Evolutionary conservation across 495 filamentous ascomycete species (phyloP), one percentile per base, ranked within the genome.

Genomic region (Gamarada debralockiae): DNA sequence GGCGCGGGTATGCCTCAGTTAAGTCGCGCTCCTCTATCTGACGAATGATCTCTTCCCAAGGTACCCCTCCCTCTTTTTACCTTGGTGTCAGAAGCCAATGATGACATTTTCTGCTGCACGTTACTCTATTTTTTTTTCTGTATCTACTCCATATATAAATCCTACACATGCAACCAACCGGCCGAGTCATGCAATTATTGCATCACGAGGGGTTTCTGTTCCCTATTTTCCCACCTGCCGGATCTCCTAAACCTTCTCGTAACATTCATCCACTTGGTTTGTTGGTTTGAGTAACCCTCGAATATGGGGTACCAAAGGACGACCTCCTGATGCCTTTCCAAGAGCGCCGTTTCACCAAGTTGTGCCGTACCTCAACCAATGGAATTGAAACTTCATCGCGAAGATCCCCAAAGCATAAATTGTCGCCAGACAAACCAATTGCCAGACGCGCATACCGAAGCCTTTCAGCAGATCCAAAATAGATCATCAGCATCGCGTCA

Each of bases 381-480:
- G 27, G 27, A 29, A 39, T 50, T 24, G 47, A 50, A 50, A 50
- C 47, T n/a, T 18, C 21, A 50, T 39, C 2, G 34, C 7, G 47
- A 18, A 10, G 31, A 50, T 51, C 37, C 31, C 25, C 48, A 4
- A 18, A 39, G 36, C 36, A 39, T 39, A 13, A 39, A 39, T 39
- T 39, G 36, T 3, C 36, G 36, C 36, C 36, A 14, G 36, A 39
- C 14, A n/a, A 7, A 14, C 29, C 29, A 34, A 34, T 34, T 39
- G 36, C 14, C 36, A 39, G 17, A 18, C 36, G 36, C 36, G 17
- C 36, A 18, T 14, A 3, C 36, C 13, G 36, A n/a, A 39, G 36
- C 14, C 14, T n/a, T 15, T n/a, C 14, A 15, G 5, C 36, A 39
- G 14, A 14, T 7, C 36, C 14, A 18, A 39, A 39, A 39, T 39